phyloP scores from a whole-genome alignment of 108 stramenopile genomes.

The Fistulifera pelliculosa region DNA sequence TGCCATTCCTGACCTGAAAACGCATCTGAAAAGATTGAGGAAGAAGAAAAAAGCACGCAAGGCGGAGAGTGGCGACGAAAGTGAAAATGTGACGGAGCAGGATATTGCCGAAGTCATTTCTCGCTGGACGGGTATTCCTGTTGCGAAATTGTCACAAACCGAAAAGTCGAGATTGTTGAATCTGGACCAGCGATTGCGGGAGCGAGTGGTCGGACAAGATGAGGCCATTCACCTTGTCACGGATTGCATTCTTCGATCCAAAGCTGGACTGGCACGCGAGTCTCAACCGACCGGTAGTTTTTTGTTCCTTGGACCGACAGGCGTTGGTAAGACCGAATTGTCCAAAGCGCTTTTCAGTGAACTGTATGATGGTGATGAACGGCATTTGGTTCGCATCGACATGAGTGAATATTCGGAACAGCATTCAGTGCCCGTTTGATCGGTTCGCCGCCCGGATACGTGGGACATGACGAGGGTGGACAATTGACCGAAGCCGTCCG shows the following conservation, averaged over 20 bases:
- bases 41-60: constrained; percentile 73
- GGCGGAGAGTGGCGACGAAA: constrained; percentile 30
- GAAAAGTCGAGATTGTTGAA: constrained; percentile 89
- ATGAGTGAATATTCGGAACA: constrained; percentile 90
- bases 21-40: constrained; percentile 41
- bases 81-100: constrained; percentile 87
- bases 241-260: constrained; percentile 55
- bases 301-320: constrained; percentile 76
- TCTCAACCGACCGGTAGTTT: constrained; percentile 60
- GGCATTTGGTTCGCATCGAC: constrained; percentile 74
- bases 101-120: constrained; percentile 90
- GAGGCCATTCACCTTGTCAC: constrained; percentile 63
- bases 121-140: constrained; percentile 92
- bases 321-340: constrained; percentile 85
- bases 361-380: constrained; percentile 73
- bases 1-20: constrained; percentile 84
- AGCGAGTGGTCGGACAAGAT: constrained; percentile 91
- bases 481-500: constrained; percentile 96
- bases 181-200: constrained; percentile 72
- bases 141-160: constrained; percentile 72
- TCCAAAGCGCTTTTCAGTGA: constrained; percentile 64
- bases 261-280: constrained; percentile 53
- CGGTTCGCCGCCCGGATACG: constrained; percentile 87
- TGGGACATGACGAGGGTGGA: constrained; percentile 94
- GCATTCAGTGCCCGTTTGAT: constrained; percentile 71